Conservation (phyloP, 148 eudicot genomes). For the Limonium bicolor region DNA sequence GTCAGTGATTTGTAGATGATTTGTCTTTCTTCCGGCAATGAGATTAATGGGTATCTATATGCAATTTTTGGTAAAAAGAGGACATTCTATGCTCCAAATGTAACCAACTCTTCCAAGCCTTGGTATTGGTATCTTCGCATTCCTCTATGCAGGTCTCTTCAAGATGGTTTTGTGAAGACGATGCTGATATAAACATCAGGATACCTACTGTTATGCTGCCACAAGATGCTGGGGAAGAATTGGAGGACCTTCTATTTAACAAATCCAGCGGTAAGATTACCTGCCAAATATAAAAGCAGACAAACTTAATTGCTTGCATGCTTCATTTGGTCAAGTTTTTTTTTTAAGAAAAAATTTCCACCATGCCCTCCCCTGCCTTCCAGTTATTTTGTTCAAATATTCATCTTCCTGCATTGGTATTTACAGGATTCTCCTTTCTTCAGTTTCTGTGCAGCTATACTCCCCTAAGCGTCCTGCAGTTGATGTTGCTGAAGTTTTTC, state of each 20-base stretch:
- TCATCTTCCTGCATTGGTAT: constrained; percentile 1
- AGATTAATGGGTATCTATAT: no score
- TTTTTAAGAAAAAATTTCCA: no score
- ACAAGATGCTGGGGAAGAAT: neutral
- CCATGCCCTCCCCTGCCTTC: no score
- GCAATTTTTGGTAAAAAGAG: no score
- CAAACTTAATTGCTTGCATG: constrained; percentile 7
- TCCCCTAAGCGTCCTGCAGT: neutral
- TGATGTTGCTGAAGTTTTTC: neutral
- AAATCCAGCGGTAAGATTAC: neutral
- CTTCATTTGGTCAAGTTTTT: no score
- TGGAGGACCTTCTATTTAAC: neutral
- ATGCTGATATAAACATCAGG: neutral
- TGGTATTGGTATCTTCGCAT: neutral
- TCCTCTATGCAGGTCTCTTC: neutral
- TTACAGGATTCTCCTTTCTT: neutral
- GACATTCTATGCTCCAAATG: no score
- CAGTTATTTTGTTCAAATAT: neutral
- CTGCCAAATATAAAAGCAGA: no score
- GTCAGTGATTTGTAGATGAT: no score
- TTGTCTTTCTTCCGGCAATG: no score
- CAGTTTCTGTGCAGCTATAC: constrained; percentile 4
- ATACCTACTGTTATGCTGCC: neutral
- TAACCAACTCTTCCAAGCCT: neutral
- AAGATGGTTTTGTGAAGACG: constrained; percentile 2